These are phyloP conservation scores for Mycena rebaudengoi DNA, from an alignment of 768 basidiomycete genomes.

Conservation along the genomic window DNA sequence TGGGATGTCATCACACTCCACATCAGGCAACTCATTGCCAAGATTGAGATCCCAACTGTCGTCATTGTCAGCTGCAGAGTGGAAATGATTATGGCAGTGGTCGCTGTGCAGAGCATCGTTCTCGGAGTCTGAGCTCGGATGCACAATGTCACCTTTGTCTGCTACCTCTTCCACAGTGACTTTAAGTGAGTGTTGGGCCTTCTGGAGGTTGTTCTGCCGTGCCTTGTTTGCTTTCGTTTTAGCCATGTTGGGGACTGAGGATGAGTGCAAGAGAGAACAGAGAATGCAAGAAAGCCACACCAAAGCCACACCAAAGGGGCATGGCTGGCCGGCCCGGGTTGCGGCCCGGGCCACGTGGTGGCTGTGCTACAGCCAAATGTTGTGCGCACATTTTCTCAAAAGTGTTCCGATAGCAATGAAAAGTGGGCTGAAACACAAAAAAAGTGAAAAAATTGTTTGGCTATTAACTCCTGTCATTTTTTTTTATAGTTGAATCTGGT, in stretches of 20 bases:
- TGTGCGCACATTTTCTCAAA: background rate
- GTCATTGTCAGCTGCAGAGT: background rate
- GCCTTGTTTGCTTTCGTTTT: background rate
- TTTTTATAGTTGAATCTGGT: background rate
- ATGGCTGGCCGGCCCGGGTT: background rate
- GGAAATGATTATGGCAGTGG: background rate
- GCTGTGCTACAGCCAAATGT: conserved; percentile 15
- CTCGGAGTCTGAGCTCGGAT: background rate
- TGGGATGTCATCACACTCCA: too few relatives aligned
- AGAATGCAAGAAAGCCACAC: too few relatives aligned
- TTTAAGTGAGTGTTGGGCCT: background rate
- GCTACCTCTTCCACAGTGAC: conserved; percentile 3
- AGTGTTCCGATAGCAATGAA: background rate
- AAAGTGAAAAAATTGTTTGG: conserved; percentile 1
- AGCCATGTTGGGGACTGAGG: background rate
- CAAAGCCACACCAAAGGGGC: too few relatives aligned
- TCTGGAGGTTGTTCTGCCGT: conserved; percentile 1
- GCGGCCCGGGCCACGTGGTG: background rate
- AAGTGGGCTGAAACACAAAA: background rate
- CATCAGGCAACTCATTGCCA: background rate
- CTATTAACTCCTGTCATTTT: background rate
- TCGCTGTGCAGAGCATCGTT: background rate
- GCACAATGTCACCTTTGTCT: background rate
- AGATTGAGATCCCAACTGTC: background rate
- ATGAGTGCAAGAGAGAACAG: too few relatives aligned